phyloP scores from a whole-genome alignment of 2,329 filamentous ascomycete species.

The Capronia americana region DNA sequence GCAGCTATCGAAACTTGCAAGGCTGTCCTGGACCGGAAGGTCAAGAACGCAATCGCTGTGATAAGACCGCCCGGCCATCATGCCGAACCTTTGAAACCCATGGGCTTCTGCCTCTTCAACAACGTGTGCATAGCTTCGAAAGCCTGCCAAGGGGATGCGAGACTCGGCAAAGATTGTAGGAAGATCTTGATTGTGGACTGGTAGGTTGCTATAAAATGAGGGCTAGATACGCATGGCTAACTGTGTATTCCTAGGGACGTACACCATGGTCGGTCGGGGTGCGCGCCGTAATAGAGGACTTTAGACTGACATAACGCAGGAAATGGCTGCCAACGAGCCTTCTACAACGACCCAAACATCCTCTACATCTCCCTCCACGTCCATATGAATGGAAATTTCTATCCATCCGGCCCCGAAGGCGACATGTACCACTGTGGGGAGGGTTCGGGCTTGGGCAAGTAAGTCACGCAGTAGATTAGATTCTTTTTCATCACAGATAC shows the following conservation, averaged over 20 bases:
- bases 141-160: constrained; percentile 74
- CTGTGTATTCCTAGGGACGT: constrained; percentile 61
- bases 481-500: constrained; percentile 24
- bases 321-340: constrained; percentile 95
- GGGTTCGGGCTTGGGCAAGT: constrained; percentile 64
- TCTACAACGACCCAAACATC: constrained; percentile 92
- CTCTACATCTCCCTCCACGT: constrained; percentile 96
- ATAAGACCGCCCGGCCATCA: constrained; percentile 96
- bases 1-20: constrained; percentile 96
- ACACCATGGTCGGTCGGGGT: constrained; percentile 61
- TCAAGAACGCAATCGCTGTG: constrained; percentile 95
- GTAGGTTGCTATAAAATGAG: constrained; percentile 60
- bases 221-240: neutral
- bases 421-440: constrained; percentile 66
- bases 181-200: constrained; percentile 95
- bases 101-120: constrained; percentile 98
- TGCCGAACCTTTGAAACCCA: constrained; percentile 81
- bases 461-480: constrained; percentile 34
- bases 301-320: constrained; percentile 56
- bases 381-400: constrained; percentile 81
- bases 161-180: constrained; percentile 77
- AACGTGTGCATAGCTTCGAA: constrained; percentile 94
- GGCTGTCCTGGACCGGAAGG: constrained; percentile 79
- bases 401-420: constrained; percentile 70
- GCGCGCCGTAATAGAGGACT: neutral